Evolutionary conservation across 257 asterid genomes (phyloP).

Genomic region (Echium plantagineum): DNA sequence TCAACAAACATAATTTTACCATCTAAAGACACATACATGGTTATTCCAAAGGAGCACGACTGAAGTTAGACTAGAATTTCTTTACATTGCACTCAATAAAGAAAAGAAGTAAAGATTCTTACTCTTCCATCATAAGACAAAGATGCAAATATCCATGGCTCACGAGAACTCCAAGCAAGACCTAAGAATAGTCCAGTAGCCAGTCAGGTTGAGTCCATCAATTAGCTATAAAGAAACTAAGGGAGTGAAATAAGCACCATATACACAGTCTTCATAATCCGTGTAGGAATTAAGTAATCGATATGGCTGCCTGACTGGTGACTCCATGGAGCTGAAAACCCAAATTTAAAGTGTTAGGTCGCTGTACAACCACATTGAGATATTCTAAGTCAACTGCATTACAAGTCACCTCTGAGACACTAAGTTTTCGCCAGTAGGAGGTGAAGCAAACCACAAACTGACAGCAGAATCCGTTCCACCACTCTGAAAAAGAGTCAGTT

Average conservation of each 20-base stretch:
- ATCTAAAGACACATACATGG: too few relatives aligned
- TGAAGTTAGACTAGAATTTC: too few relatives aligned
- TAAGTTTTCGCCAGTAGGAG: slow-evolving; percentile 30
- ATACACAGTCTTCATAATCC: slow-evolving; percentile 93
- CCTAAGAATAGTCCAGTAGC: slow-evolving; percentile 35
- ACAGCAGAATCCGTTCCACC: slow-evolving; percentile 97
- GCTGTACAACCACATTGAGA: slow-evolving; percentile 4
- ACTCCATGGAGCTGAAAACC: slow-evolving; percentile 32
- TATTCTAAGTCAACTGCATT: neutral
- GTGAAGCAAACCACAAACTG: slow-evolving; percentile 67
- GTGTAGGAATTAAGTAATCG: slow-evolving; percentile 64
- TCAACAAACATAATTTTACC: too few relatives aligned
- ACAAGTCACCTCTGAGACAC: slow-evolving; percentile 41
- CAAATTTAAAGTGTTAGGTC: slow-evolving; percentile 9
- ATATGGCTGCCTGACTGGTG: slow-evolving; percentile 29
- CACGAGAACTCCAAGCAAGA: slow-evolving; percentile 91
- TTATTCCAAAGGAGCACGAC: too few relatives aligned
- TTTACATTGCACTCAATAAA: neutral
- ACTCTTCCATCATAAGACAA: slow-evolving; percentile 98
- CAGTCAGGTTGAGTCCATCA: slow-evolving; percentile 15
- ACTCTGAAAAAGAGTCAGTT: slow-evolving; percentile 51
- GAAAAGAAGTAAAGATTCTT: slow-evolving; percentile 18
- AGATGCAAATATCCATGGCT: slow-evolving; percentile 96
- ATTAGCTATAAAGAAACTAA: slow-evolving; percentile 4
- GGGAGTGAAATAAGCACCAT: slow-evolving; percentile 43